Conservation (phyloP, 1,284 basidiomycete species). For the Trametes pubescens region DNA sequence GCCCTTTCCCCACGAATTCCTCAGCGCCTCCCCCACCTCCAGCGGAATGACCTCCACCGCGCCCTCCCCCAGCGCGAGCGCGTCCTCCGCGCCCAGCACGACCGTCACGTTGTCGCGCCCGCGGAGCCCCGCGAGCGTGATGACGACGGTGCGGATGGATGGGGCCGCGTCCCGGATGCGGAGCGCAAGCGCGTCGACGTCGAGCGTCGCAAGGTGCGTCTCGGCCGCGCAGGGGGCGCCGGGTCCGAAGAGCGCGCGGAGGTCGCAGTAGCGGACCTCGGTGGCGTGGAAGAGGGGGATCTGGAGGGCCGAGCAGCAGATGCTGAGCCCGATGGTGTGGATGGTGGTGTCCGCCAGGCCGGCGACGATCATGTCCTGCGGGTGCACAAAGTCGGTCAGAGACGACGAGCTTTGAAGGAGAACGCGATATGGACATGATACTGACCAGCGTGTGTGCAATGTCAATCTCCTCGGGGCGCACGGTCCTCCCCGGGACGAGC, state of each 20-base stretch:
- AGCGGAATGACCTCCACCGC: slow-evolving; percentile 12
- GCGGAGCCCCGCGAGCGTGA: slow-evolving; percentile 7
- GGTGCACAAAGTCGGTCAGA: too few species aligned
- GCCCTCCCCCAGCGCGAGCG: background rate
- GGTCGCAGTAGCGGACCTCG: slow-evolving; percentile 20
- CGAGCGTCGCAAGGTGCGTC: background rate
- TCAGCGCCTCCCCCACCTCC: background rate
- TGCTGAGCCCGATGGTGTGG: background rate
- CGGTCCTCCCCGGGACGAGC: too few species aligned
- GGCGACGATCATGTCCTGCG: too few species aligned
- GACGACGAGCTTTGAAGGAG: too few species aligned
- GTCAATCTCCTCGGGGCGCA: too few species aligned
- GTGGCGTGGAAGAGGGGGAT: background rate
- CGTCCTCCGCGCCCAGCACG: slow-evolving; percentile 3
- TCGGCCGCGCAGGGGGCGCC: background rate
- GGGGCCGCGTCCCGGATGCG: slow-evolving; percentile 1
- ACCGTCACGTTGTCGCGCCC: background rate
- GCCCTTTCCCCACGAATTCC: background rate
- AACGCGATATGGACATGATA: too few species aligned
- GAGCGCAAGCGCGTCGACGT: background rate
- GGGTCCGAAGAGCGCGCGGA: slow-evolving; percentile 33
- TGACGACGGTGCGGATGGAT: slow-evolving; percentile 4
- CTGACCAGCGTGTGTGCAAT: too few species aligned
- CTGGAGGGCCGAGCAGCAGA: background rate
- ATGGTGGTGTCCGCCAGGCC: too few species aligned